Evolutionary conservation across 305 asterid genomes (phyloP).

Genomic region (Ilex paraguariensis): DNA sequence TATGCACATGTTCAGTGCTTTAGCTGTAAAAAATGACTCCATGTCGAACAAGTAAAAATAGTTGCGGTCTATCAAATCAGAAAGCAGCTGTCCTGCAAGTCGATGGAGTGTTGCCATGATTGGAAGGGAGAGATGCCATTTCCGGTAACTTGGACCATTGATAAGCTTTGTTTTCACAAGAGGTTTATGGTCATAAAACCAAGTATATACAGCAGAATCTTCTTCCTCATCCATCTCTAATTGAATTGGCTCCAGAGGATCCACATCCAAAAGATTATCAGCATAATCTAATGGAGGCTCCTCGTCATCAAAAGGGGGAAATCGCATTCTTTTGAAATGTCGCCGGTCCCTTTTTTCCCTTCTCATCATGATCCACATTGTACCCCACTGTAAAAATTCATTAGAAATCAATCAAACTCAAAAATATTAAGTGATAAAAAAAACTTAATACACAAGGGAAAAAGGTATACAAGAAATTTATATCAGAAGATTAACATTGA

Average conservation of each 20-base stretch:
- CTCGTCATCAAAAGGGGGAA: conserved; percentile 99
- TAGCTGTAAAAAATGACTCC: conserved; percentile 99
- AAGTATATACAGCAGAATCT: conserved; percentile 92
- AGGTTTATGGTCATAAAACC: conserved; percentile 99
- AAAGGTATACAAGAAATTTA: background rate
- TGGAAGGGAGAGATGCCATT: conserved; percentile 98
- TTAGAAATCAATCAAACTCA: background rate
- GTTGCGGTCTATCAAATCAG: conserved; percentile 93
- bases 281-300: conserved; percentile 99
- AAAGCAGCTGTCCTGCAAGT: conserved; percentile 96
- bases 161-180: conserved; percentile 95
- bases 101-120: conserved; percentile 99
- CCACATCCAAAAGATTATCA: conserved; percentile 94
- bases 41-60: conserved; percentile 95
- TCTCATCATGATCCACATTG: conserved; percentile 99
- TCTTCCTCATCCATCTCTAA: conserved; percentile 98
- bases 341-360: conserved; percentile 98
- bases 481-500: background rate
- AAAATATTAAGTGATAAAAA: background rate
- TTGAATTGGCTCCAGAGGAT: conserved; percentile 98
- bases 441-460: background rate
- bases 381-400: conserved; percentile 76
- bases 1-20: conserved; percentile 99
- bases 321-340: conserved; percentile 98
- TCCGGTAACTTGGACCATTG: conserved; percentile 97